phyloP scores from a whole-genome alignment of 495 filamentous ascomycete genomes.

The Rusavskia elegans region DNA sequence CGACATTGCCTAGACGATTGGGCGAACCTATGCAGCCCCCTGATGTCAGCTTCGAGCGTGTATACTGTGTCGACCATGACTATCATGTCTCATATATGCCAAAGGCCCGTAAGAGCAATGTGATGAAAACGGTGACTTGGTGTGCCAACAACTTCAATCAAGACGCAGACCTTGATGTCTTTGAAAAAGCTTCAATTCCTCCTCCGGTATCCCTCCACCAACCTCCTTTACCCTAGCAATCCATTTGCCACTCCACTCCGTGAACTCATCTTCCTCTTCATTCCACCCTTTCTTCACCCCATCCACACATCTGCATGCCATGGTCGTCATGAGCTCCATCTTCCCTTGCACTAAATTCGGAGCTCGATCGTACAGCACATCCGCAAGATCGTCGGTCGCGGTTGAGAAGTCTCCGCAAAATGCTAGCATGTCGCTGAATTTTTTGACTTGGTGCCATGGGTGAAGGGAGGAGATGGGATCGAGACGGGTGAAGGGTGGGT shows the following conservation, averaged over 20 bases:
- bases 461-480: constrained; percentile 1
- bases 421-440: constrained; percentile 15
- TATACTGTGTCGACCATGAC: too few relatives aligned
- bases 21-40: too few relatives aligned
- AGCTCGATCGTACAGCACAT: constrained; percentile 30
- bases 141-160: too few relatives aligned
- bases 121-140: too few relatives aligned
- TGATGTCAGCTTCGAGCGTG: too few relatives aligned
- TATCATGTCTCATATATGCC: too few relatives aligned
- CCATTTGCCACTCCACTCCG: constrained; percentile 32
- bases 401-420: constrained; percentile 24
- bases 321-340: constrained; percentile 8
- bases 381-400: constrained; percentile 31
- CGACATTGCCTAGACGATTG: too few relatives aligned
- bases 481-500: constrained; percentile 4
- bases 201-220: background rate
- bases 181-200: too few relatives aligned
- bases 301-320: constrained; percentile 17
- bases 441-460: constrained; percentile 1
- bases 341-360: constrained; percentile 14
- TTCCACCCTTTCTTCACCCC: constrained; percentile 11
- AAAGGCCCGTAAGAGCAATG: too few relatives aligned
- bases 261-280: constrained; percentile 27
- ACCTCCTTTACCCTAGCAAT: constrained; percentile 8
- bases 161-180: too few relatives aligned